Base-by-base conservation (phyloP, 306 rosid species). In the Alnus glutinosa region DNA sequence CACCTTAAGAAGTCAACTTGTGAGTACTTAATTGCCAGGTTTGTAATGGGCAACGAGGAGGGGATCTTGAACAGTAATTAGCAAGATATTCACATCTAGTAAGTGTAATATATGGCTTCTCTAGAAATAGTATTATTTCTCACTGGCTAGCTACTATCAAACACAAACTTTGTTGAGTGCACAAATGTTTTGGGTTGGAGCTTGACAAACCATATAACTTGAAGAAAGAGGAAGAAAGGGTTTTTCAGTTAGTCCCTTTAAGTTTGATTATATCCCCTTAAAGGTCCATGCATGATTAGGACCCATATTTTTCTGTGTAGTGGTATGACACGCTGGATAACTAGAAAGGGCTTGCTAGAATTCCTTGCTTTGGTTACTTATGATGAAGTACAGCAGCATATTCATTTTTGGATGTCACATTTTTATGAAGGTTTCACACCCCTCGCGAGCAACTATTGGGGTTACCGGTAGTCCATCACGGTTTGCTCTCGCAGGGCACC, bases 401-500 rank as follows among this genome's bases (percentile, higher is more conserved):
- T 64, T 39, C 14, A 81, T 76, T 10, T 30, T 14, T 55, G 14
- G 47, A 64, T 77, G 72, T 84, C 58, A 49, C 28, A 19, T 85
- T 55, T 67, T 19, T 83, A 9, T 89, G 82, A 86, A 95, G 99
- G 94, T 83, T 82, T 79, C 96, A 78, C 88, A 84, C 79, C 90
- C 96, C 49, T 54, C 92, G n/a, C 94, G 94, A 73, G 80, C 91
- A 81, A 88, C 80, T 84, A 57, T 88, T 47, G 88, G 83, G 30
- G 61, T 84, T 11, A 63, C 87, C 12, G 87, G 90, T 16, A 92
- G 97, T 85, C 97, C 98, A 36, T 91, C 94, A n/a, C 88, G 96
- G 70, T 87, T 95, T 77, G 90, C 92, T 77, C 88, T 84, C 19
- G 14, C 80, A 0, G 96, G 89, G 75, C 92, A 89, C 62, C 93